Percentiles rank a stretch among this genome's conserved stretches.
These are phyloP conservation scores for Rhytidhysteron rufulum DNA, from an alignment of 2,329 filamentous ascomycete species.

Conservation along the genomic window DNA sequence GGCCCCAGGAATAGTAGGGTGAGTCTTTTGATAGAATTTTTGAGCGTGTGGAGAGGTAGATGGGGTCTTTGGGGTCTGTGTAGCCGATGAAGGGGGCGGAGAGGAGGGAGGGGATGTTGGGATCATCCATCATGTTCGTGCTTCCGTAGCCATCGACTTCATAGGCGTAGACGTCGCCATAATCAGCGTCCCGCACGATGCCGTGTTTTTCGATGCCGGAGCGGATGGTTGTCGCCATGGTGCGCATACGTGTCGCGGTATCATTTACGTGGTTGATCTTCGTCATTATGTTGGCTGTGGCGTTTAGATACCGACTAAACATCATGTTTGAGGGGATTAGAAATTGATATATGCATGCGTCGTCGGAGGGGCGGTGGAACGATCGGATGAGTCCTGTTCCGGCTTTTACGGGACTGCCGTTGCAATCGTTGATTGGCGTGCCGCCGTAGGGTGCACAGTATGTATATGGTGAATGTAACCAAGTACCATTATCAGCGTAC, in stretches of 20 bases:
- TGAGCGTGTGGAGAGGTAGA: conserved; percentile 44
- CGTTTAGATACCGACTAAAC: conserved; percentile 61
- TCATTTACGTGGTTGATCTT: conserved; percentile 37
- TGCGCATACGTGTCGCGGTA: conserved; percentile 52
- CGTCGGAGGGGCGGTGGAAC: conserved; percentile 49
- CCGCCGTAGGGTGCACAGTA: conserved; percentile 43
- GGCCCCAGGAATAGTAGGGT: conserved; percentile 47
- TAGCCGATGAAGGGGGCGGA: conserved; percentile 63
- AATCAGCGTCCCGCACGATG: conserved; percentile 29
- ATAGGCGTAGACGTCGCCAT: conserved; percentile 44
- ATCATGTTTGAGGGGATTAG: conserved; percentile 62
- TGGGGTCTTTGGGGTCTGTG: conserved; percentile 29
- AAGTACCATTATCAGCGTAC: conserved; percentile 42
- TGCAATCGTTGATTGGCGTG: conserved; percentile 51
- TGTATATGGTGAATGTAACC: conserved; percentile 43
- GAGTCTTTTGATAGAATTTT: conserved; percentile 42
- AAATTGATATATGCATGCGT: conserved; percentile 48
- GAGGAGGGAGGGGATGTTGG: conserved; percentile 65
- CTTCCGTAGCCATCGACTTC: conserved; percentile 46
- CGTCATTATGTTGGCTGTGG: conserved; percentile 50
- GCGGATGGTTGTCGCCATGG: conserved; percentile 46
- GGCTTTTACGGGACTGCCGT: conserved; percentile 45
- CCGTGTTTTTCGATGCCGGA: conserved; percentile 42
- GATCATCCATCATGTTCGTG: conserved; percentile 65
- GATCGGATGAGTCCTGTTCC: conserved; percentile 47